phyloP scores from a whole-genome alignment of 352 stramenopile species.

The Globisporangium recalcitrans region DNA sequence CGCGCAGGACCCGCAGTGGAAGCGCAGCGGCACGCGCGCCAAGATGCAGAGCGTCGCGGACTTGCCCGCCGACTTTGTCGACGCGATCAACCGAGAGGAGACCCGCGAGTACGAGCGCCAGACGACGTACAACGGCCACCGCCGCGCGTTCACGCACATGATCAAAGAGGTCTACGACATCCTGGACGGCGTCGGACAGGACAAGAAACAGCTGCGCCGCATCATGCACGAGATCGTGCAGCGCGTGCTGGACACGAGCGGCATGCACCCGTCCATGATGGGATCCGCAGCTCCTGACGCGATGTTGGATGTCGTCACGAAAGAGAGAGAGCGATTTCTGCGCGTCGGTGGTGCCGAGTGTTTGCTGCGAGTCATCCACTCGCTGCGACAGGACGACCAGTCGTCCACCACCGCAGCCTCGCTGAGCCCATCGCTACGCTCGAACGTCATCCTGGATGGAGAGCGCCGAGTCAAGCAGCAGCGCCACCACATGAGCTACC shows the following conservation, averaged over 20 bases:
- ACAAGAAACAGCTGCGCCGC: slow-evolving; percentile 52
- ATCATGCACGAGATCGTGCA: slow-evolving; percentile 71
- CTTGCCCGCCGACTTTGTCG: slow-evolving; percentile 40
- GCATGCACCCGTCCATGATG: slow-evolving; percentile 30
- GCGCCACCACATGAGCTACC: slow-evolving; percentile 23
- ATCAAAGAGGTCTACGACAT: slow-evolving; percentile 70
- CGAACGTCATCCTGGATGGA: slow-evolving; percentile 32
- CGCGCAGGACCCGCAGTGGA: slow-evolving; percentile 28
- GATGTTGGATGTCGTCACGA: slow-evolving; percentile 30
- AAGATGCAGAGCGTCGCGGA: slow-evolving; percentile 54
- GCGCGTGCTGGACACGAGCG: slow-evolving; percentile 60
- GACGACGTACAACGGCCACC: slow-evolving; percentile 39
- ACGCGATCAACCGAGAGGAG: slow-evolving; percentile 41
- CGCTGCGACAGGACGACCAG: slow-evolving; percentile 54
- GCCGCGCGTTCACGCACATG: slow-evolving; percentile 42
- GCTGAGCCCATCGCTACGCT: slow-evolving; percentile 13
- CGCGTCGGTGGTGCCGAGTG: slow-evolving; percentile 67
- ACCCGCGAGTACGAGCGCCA: slow-evolving; percentile 39
- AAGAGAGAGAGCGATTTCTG: slow-evolving; percentile 66
- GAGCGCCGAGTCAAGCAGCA: slow-evolving; percentile 21
- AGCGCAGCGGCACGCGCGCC: slow-evolving; percentile 25
- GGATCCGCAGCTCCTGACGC: slow-evolving; percentile 17
- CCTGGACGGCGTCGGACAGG: slow-evolving; percentile 34
- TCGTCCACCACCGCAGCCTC: background rate
- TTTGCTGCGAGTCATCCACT: slow-evolving; percentile 66